Evolutionary conservation across 2,329 filamentous ascomycete species (phyloP).

Genomic region (Ophiostoma quercus): DNA sequence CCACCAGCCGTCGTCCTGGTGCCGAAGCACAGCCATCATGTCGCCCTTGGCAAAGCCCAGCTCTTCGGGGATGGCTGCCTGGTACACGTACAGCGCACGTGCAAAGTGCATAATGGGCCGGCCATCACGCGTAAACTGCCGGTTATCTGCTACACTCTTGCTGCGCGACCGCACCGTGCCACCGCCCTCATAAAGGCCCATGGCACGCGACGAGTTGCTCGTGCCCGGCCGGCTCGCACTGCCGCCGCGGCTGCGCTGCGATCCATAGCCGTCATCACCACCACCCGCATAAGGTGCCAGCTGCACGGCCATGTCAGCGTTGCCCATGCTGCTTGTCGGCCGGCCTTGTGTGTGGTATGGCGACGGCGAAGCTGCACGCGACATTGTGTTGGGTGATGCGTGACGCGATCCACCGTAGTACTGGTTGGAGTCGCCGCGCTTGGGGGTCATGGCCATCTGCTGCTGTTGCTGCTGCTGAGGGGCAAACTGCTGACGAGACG

Average conservation of each 20-base stretch:
- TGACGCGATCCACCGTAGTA: conserved; percentile 44
- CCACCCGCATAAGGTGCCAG: conserved; percentile 43
- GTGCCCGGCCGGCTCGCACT: conserved; percentile 43
- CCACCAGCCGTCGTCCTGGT: conserved; percentile 99
- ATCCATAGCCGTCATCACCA: conserved; percentile 54
- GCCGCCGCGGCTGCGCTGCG: conserved; percentile 46
- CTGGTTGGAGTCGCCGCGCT: conserved; percentile 46
- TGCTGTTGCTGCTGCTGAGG: conserved; percentile 34
- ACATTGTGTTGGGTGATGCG: conserved; percentile 46
- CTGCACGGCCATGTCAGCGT: conserved; percentile 62
- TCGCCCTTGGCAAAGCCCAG: conserved; percentile 90
- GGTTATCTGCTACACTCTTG: conserved; percentile 81
- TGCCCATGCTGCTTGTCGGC: conserved; percentile 48
- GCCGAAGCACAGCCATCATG: conserved; percentile 75
- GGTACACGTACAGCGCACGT: conserved; percentile 88
- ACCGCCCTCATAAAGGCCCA: conserved; percentile 52
- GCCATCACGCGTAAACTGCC: conserved; percentile 80
- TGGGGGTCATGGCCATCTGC: conserved; percentile 34
- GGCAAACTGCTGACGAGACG: conserved; percentile 34
- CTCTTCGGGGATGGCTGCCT: conserved; percentile 91
- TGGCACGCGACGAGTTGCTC: conserved; percentile 42
- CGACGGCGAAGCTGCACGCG: conserved; percentile 43
- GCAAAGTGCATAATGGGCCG: conserved; percentile 87
- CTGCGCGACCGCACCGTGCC: conserved; percentile 53
- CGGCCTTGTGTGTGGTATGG: conserved; percentile 44